Base-by-base conservation (phyloP, 2,329 filamentous ascomycete genomes). In the Colletotrichum paranaense region DNA sequence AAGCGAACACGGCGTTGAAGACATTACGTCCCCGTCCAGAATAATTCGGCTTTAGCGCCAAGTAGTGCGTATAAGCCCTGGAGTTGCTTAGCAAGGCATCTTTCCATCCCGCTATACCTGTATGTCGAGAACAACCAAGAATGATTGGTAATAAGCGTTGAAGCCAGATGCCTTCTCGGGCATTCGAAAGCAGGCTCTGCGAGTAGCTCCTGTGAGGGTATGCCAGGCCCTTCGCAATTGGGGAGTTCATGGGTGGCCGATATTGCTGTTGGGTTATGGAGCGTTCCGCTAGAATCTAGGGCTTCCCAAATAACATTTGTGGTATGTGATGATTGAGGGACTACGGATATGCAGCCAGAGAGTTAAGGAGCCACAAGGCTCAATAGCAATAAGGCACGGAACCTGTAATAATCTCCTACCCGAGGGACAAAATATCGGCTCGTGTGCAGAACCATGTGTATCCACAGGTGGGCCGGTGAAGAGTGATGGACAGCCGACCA, bases 391-490 rank as follows among this genome's bases (percentile, higher is more conserved):
- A 56, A 32, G 28, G 60, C 16, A 56, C 53, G 59, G 46, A 57
- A 30, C 24, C 24, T 32, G 22, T 8, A 64, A 73, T 16, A 73
- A 62, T 56, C 24, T 63, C 69, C 22, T 56, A 62, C 55, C 46
- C 55, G 62, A 62, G 55, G 22, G 35, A 55, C 49, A 11, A 73
- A 59, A 57, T 38, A 55, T 64, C 67, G 59, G 58, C 58, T 72
- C 66, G 59, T 59, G 57, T 57, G 59, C 60, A 55, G 55, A 53
- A 59, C 53, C 55, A 35, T n/a, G 26, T 56, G 19, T 60, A 60
- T 65, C 70, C 70, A 70, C 70, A 70, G 32, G 66, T 73, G 60
- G 60, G 35, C 28, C 56, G 30, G 30, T 69, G 60, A 62, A 70
- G 55, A 70, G 70, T 73, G 70, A 73, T 73, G 67, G 56, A 49